Percentiles rank a stretch among this genome's conserved stretches.
Evolutionary conservation across 2,329 filamentous ascomycete genomes (phyloP).

Genomic region (Diaporthe australafricana): DNA sequence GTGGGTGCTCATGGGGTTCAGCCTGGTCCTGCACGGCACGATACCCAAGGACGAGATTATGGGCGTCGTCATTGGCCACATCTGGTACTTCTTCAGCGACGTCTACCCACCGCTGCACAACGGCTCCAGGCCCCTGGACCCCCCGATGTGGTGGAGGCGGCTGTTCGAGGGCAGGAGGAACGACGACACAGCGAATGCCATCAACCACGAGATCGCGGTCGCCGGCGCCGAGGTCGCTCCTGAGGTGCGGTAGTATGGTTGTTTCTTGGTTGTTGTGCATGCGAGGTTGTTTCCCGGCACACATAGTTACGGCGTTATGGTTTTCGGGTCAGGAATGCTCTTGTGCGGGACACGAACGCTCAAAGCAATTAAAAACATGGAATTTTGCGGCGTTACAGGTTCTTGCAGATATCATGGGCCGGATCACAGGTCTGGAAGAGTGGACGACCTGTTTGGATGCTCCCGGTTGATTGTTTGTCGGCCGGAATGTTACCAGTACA

Average conservation of each 20-base stretch:
- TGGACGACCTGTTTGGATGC: background rate
- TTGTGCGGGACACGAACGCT: constrained; percentile 19
- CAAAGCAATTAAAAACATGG: constrained; percentile 14
- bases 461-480: background rate
- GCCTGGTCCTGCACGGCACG: constrained; percentile 87
- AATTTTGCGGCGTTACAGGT: constrained; percentile 19
- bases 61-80: constrained; percentile 92
- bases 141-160: constrained; percentile 89
- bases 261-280: background rate
- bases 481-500: background rate
- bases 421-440: background rate
- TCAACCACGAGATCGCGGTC: constrained; percentile 73
- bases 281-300: background rate
- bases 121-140: constrained; percentile 86
- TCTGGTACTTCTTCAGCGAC: constrained; percentile 98
- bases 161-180: constrained; percentile 75
- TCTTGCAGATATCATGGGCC: background rate
- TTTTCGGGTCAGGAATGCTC: background rate
- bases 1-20: constrained; percentile 95
- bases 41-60: constrained; percentile 97
- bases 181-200: constrained; percentile 62
- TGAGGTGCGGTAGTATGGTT: constrained; percentile 46
- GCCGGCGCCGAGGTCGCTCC: constrained; percentile 58
- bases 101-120: constrained; percentile 93
- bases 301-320: constrained; percentile 34